Evolutionary conservation across 768 basidiomycete species (phyloP).

Genomic region (Phaffia australis): DNA sequence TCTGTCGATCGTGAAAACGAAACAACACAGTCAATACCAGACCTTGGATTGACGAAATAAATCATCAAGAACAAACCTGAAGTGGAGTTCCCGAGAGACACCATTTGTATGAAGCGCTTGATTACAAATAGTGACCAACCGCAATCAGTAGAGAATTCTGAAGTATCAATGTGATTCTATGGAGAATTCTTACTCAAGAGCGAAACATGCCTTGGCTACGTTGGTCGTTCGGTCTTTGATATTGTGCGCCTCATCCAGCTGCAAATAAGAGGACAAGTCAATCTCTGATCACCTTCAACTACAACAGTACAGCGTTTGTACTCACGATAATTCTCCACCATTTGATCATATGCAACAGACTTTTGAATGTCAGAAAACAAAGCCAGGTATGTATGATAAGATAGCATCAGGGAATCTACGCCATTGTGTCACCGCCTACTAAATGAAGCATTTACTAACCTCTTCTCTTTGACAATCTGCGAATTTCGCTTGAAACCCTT

Average conservation of each 20-base stretch:
- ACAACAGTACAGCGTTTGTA: conserved; percentile 21
- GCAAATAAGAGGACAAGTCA: conserved; percentile 2
- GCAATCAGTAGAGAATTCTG: not conserved
- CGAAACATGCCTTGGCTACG: conserved; percentile 94
- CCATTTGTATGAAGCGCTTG: conserved; percentile 63
- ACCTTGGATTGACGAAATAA: not conserved
- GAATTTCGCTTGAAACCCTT: conserved; percentile 83
- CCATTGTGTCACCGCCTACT: no score
- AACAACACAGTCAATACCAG: conserved; percentile 47
- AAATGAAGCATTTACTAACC: not conserved
- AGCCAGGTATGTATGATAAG: no score
- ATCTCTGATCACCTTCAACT: conserved; percentile 5
- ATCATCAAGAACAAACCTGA: not conserved
- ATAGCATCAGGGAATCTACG: no score
- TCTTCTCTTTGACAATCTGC: conserved; percentile 72
- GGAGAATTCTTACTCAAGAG: conserved; percentile 44
- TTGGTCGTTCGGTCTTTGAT: conserved; percentile 93
- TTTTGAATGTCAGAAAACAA: not conserved
- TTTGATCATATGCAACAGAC: conserved; percentile 66
- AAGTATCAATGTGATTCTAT: not conserved
- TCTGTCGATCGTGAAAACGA: conserved; percentile 58
- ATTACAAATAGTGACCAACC: not conserved
- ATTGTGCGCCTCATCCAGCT: conserved; percentile 95
- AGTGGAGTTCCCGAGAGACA: conserved; percentile 55
- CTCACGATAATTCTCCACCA: conserved; percentile 73